Evolutionary conservation across 192 early-diverging fungal genomes (phyloP).

Genomic region (Podila verticillata): DNA sequence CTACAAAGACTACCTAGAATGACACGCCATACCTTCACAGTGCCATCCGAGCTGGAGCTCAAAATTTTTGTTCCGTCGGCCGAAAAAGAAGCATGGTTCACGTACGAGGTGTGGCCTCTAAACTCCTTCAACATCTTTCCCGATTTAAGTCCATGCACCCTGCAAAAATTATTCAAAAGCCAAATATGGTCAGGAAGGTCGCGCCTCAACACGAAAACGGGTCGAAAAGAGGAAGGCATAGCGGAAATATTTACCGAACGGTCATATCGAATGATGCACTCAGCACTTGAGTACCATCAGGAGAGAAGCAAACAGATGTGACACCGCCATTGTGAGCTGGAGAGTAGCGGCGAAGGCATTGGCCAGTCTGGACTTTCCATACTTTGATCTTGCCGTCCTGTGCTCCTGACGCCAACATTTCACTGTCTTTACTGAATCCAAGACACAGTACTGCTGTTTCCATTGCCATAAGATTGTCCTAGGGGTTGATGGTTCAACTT

Average conservation of each 20-base stretch:
- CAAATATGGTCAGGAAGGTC: not conserved
- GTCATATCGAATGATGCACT: constrained; percentile 84
- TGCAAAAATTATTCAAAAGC: constrained; percentile 6
- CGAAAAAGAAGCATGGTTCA: constrained; percentile 84
- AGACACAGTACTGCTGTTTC: constrained; percentile 83
- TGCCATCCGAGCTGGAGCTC: constrained; percentile 88
- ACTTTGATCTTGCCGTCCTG: constrained; percentile 88
- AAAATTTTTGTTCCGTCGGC: constrained; percentile 75
- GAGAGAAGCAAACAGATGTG: constrained; percentile 79
- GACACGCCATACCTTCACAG: constrained; percentile 69
- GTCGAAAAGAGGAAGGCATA: too few species aligned
- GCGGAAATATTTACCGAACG: constrained; percentile 58
- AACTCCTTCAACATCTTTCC: constrained; percentile 93
- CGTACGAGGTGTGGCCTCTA: constrained; percentile 89
- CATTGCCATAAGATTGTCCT: constrained; percentile 94
- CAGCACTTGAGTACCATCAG: constrained; percentile 82
- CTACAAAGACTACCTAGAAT: not conserved
- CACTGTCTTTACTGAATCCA: constrained; percentile 80
- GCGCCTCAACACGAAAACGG: too few species aligned
- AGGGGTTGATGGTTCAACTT: not conserved
- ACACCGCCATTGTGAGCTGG: constrained; percentile 90
- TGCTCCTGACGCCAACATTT: constrained; percentile 84
- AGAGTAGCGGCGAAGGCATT: constrained; percentile 74
- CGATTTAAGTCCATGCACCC: constrained; percentile 91
- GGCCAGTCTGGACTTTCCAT: constrained; percentile 86